Base-by-base conservation (phyloP, 192 early-diverging fungal genomes). In the Geranomyces michiganensis region DNA sequence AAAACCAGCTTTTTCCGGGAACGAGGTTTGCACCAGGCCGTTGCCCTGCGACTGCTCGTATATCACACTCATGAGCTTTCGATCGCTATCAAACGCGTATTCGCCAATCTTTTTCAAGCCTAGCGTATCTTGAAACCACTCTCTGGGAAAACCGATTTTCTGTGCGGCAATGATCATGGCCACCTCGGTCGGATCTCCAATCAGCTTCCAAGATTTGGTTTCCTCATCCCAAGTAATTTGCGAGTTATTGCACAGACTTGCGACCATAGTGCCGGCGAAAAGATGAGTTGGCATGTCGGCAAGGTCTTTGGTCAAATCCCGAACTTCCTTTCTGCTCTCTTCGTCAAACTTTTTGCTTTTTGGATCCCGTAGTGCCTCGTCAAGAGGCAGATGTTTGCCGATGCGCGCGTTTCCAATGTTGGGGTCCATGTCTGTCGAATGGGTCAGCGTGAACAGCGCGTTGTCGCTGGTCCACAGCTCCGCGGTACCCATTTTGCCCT, bases 101-200 rank as follows among this genome's bases (percentile, higher is more conserved):
- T 96, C 94, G 26, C 85, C 90, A 6, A 92, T 66, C 56, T 92
- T 92, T 8, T 63, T 76, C n/a, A 92, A 89, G 19, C 86, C 88
- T 17, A 79, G 56, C 10, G 74, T 67, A 19, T 87, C 77, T 47
- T 62, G 70, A 74, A 96, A 84, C 67, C 68, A 76, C 4, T 89
- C 71, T 58, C 89, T 87, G 31, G 88, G 74, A 53, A 94, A 88
- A 0, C 92, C 90, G 22, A 89, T 88, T 74, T 96, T 95, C 61
- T 93, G 87, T 0, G 93, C 90, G 0, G 93, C 94, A 56, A 92
- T 88, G 2, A 92, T 83, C 79, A 98, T 73, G 5, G 95, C 96
- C 8, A 98, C 90, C 75, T 98, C 96, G n/a, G 96, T 98, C 6
- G 96, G 90, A 79, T 98, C 96, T 33, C 96, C 96, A 47, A 92